Evolutionary conservation across 345 rosid genomes (phyloP), one percentile per base, ranked within the genome.

Genomic region (Euphorbia pulcherrima): DNA sequence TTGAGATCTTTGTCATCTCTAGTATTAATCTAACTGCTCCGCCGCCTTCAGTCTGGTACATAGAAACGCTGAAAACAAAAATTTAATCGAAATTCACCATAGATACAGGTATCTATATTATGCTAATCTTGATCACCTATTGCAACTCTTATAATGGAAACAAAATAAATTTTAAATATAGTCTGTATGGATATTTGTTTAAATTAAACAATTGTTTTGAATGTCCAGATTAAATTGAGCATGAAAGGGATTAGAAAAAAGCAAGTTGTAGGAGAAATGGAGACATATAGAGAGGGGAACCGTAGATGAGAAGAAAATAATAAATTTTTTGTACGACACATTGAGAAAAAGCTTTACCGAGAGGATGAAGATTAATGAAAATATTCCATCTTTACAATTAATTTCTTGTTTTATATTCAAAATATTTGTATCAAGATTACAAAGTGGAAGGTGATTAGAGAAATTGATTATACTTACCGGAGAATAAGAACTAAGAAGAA

Each of bases 211-310:
- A 60, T 23, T 48, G 47, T 27, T n/a, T n/a, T 58, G 44, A 47
- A 67, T 4, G 23, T 51, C 62, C 21, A 65, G 58, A 41, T 60
- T 14, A 48, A 72, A 70, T 24, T 33, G 71, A 65, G 54, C 16
- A 12, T 55, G 23, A 63, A 75, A 69, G 66, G 65, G 51, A 70
- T 62, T 60, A 64, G 40, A 63, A 76, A 77, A 80, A 74, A 65
- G 44, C 86, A 60, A 81, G 72, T 87, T 81, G 88, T 79, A 76
- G 85, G 87, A 64, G 77, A 83, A 80, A 75, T 61, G 75, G 81
- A 73, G 80, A 79, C 80, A 77, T 69, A 60, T 69, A 74, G 78
- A 55, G 50, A 52, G 37, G 40, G 47, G 60, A 33, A 69, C 70
- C 69, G 68, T 51, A 24, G 61, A 67, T 7, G 62, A 12, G 41